phyloP scores from a whole-genome alignment of 2,329 filamentous ascomycete genomes.

The Sarocladium brachiariae region DNA sequence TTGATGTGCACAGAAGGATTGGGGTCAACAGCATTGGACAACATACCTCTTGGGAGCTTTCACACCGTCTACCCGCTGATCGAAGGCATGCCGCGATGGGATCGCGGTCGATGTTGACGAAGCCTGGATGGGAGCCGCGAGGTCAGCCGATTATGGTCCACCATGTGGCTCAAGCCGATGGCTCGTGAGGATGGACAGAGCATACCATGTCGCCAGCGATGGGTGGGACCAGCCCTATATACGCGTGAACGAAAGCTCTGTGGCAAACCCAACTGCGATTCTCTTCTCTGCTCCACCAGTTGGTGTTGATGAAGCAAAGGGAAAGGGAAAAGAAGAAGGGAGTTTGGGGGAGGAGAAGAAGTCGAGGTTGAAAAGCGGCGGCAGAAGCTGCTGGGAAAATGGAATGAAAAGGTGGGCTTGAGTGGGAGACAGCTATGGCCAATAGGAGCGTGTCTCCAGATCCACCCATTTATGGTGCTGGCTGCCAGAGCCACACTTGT shows the following conservation, averaged over 20 bases:
- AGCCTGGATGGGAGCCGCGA: slow-evolving; percentile 37
- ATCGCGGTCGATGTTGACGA: slow-evolving; percentile 69
- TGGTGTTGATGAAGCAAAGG: background rate
- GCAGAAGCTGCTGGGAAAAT: slow-evolving; percentile 7
- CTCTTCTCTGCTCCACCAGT: background rate
- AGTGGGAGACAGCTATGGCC: slow-evolving; percentile 2
- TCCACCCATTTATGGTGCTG: background rate
- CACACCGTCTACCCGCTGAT: slow-evolving; percentile 73
- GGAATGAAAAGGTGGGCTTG: slow-evolving; percentile 10
- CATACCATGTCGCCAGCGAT: slow-evolving; percentile 14
- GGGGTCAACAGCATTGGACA: slow-evolving; percentile 3
- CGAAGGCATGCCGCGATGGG: slow-evolving; percentile 66
- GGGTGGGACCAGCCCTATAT: slow-evolving; percentile 5
- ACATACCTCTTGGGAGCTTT: slow-evolving; percentile 87
- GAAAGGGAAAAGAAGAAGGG: background rate
- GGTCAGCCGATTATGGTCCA: background rate
- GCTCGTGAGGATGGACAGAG: background rate
- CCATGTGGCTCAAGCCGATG: background rate
- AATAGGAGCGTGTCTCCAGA: background rate
- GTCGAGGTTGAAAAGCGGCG: slow-evolving; percentile 7
- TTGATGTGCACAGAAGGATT: background rate
- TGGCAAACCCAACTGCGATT: background rate
- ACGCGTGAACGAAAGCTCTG: slow-evolving; percentile 1
- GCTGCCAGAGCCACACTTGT: background rate
- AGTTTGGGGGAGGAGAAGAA: slow-evolving; percentile 6